Base-by-base conservation (phyloP, 805 yeast genomes). In the Helenozyma rhizophorensis region DNA sequence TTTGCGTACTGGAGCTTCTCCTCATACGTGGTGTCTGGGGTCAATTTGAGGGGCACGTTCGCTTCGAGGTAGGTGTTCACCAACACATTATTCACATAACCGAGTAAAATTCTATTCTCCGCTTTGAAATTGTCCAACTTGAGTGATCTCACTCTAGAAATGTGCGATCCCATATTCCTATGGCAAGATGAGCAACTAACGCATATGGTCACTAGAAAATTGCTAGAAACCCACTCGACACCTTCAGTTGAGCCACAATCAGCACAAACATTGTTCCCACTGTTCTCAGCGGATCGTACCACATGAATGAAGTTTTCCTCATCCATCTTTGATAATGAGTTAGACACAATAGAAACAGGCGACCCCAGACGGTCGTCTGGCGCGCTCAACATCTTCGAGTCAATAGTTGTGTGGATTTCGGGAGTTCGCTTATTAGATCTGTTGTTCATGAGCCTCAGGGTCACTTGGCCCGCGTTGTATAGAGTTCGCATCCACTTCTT, bases 161-260 rank as follows among this genome's bases (percentile, higher is more conserved):
- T 70, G 43, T 83, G 88, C 0, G 95, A 70, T 0, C 97, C 96
- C 52, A 90, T 57, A 14, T 86, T 79, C 34, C 96, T 67, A 56
- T 89, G 97, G n/a, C 80, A 78, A 0, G 95, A 88, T 0, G 96
- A 79, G 49, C 97, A 89, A 31, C 80, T 78, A 27, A 86, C 80
- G 56, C 97, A 89, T 16, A 90, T 65, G 3, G 81, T 75, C 18
- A 78, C 77, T 34, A 87, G 58, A 25, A 81, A 57, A 48, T 83
- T 88, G 37, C 86, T 66, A 0, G 96, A 84, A 3, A 90, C 72
- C 96, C 96, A 89, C 45, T 88, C 96, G 11, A 84, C 94, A 10
- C 73, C 60, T 11, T 70, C 75, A 0, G 57, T 48, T 2, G 77
- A 51, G 0, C 81, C 80, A 62, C 97, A 89, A 50, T 89, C 97